A percentile compares a stretch with the other conserved stretches of the same genome.
Evolutionary conservation across 1,139 yeast genomes (phyloP).

Genomic region (Petasospora fabianii): DNA sequence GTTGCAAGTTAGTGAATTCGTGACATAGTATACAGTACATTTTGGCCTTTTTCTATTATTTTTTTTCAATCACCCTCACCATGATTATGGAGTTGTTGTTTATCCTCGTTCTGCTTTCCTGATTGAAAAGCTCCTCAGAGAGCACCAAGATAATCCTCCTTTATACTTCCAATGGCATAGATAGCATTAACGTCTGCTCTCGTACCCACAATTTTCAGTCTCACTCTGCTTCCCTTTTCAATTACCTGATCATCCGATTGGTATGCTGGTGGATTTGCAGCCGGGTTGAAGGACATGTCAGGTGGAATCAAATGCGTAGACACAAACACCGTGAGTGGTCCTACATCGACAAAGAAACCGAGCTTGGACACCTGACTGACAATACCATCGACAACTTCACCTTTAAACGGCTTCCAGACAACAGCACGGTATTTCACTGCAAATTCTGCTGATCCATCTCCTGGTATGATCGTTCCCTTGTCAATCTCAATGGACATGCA

Average conservation of each 20-base stretch:
- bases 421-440: constrained; percentile 95
- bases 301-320: constrained; percentile 93
- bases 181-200: constrained; percentile 96
- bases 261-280: constrained; percentile 98
- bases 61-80: too few species aligned
- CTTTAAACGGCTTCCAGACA: constrained; percentile 98
- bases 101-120: too few species aligned
- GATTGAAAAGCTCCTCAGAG: neutral
- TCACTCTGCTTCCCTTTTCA: constrained; percentile 88
- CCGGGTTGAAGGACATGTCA: constrained; percentile 90
- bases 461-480: constrained; percentile 86
- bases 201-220: constrained; percentile 95
- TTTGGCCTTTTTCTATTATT: neutral
- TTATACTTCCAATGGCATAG: constrained; percentile 95
- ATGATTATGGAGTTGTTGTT: too few species aligned
- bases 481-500: constrained; percentile 95
- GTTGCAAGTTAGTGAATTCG: constrained; percentile 2
- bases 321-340: constrained; percentile 92
- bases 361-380: constrained; percentile 92
- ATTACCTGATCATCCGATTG: constrained; percentile 93
- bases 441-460: constrained; percentile 92
- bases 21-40: constrained; percentile 3
- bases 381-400: constrained; percentile 96
- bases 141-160: constrained; percentile 95
- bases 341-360: constrained; percentile 98